Evolutionary conservation across 192 early-diverging fungal species (phyloP), one percentile per base, ranked within the genome.

Genomic region (Coemansia sp.): DNA sequence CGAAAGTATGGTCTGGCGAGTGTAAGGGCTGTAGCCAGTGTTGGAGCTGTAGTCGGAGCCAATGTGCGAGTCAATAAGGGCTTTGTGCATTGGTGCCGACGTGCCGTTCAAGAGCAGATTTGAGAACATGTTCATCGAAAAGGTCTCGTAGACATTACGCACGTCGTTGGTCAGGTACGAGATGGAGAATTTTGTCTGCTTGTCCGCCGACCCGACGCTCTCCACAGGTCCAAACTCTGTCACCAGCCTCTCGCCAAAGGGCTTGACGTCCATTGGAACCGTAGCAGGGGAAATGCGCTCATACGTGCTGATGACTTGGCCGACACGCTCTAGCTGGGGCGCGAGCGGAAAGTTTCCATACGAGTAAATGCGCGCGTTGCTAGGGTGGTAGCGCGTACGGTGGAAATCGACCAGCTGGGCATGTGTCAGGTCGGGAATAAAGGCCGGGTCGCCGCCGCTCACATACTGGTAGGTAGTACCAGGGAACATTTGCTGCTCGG

Each of bases 11-110:
- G 83, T 85, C 27, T 82, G 72, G 44, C 69, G 67, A 17, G 63
- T 69, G 34, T 50, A 87, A 29, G 81, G 77, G 65, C 90, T 88
- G 65, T 95, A 98, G n/a, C 95, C 95, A 14, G 92, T 95, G 54
- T 90, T 91, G 9, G 89, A 82, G 48, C 87, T 88, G 78, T 93
- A 98, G 53, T 95, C 95, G 0, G 91, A 84, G 32, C 92, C 95
- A 8, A 98, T 72, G 40, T 91, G 88, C 46, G 90, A 84, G 61
- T 95, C 93, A 43, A 98, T 95, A 58, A 98, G 79, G 29, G 91
- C 91, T 67, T 94, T 84, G 70, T 95, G 92, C 92, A 98, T 93
- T 12, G 95, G 95, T 18, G 93, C 87, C 11, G 93, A 85, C 40
- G 93, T 82, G 7, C 95, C 95, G 65, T 92, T 88, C 12, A 92